Base-by-base conservation (phyloP, 768 basidiomycete species). In the Naganishia friedmannii region DNA sequence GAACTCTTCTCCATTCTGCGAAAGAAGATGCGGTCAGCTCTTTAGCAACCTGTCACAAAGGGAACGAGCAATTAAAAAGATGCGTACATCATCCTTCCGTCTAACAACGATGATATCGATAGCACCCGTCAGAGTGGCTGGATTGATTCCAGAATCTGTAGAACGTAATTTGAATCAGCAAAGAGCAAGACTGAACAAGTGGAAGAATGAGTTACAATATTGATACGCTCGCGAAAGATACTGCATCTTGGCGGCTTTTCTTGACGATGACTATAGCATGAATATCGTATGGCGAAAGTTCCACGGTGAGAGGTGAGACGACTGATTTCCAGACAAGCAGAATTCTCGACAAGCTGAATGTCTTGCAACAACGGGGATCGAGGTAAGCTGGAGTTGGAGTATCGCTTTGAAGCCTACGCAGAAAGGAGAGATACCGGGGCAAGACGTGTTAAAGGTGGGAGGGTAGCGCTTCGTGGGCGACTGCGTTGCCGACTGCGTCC, bases 71-170 rank as follows among this genome's bases (percentile, higher is more conserved):
- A n/a, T 23, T 26, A 42, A n/a, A 6, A n/a, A 6, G 21, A 19
- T 37, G 42, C 75, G 66, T 48, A 76, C 78, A 73, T 85, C 84
- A n/a, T 86, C 83, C 28, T 87, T 88, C 56, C 89, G 87, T 72
- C 89, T 87, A 56, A 99, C 87, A 74, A 98, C 95, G 77, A 99
- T 93, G 82, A 99, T 92, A 85, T 99, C 95, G 85, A 98, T 96
- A 53, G 96, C 96, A 54, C 96, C 95, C 4, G 94, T 96, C 69
- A 99, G 87, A 0, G 96, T 99, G 0, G 95, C 89, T 0, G 96
- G 93, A 76, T 99, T 99, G 73, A 96, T 91, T 51, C 80, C 80
- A 28, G 81, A 82, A 73, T 82, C 80, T 81, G 68, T 15, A 28
- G 8, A 26, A 63, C 4, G 37, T 37, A 63, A 0, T 19, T 32